phyloP scores from a whole-genome alignment of 2,329 filamentous ascomycete genomes.

The Fusarium tuaranense region DNA sequence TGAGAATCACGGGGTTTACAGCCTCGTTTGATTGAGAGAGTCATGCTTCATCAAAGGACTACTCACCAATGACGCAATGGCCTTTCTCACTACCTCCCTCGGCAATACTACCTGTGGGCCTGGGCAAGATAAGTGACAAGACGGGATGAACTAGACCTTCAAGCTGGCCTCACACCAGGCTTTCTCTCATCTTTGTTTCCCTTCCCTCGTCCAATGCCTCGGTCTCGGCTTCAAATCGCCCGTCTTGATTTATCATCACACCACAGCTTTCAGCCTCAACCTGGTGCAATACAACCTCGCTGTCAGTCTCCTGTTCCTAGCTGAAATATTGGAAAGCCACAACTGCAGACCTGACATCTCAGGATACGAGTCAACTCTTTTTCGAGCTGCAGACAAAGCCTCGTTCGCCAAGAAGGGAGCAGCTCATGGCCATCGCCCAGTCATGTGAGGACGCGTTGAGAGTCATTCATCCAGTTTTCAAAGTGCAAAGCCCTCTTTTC shows the following conservation, averaged over 20 bases:
- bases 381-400: neutral
- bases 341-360: neutral
- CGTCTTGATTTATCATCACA: neutral
- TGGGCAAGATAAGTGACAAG: neutral
- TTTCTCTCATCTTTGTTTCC: neutral
- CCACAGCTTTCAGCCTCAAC: neutral
- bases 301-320: neutral
- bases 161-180: neutral
- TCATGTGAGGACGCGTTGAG: constrained; percentile 6
- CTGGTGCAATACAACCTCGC: neutral
- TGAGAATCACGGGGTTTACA: neutral
- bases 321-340: constrained; percentile 4
- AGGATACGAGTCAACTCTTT: neutral
- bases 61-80: neutral
- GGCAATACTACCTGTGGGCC: neutral
- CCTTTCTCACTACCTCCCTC: neutral
- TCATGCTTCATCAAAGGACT: neutral
- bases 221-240: neutral
- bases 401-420: neutral
- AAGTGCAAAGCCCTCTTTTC: constrained; percentile 1
- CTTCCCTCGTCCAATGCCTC: neutral
- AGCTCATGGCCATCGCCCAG: neutral
- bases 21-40: neutral
- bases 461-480: neutral
- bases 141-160: neutral